phyloP scores from a whole-genome alignment of 1,139 yeast species.

The Candida sp. region DNA sequence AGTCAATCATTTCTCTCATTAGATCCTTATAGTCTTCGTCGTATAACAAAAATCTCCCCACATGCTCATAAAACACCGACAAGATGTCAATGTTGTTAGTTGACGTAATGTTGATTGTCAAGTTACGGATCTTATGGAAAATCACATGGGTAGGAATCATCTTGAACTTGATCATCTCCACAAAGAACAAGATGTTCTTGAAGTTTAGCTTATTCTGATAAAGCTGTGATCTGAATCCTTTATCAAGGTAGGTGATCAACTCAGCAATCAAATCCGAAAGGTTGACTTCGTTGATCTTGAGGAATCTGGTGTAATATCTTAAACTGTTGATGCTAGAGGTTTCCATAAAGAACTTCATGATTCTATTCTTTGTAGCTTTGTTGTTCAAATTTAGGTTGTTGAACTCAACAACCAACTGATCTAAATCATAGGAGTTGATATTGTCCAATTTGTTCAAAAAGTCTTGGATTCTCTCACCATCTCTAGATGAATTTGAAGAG shows the following conservation, averaged over 20 bases:
- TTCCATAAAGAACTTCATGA: constrained; percentile 59
- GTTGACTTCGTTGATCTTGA: constrained; percentile 58
- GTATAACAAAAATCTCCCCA: constrained; percentile 70
- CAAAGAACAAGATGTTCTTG: constrained; percentile 63
- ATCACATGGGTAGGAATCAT: constrained; percentile 72
- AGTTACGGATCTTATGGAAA: constrained; percentile 69
- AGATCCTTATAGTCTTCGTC: constrained; percentile 63
- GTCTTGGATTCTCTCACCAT: constrained; percentile 49
- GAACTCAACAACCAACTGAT: constrained; percentile 59
- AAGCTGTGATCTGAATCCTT: constrained; percentile 63
- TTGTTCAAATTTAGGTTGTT: constrained; percentile 59
- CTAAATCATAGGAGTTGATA: constrained; percentile 54
- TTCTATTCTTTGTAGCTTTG: constrained; percentile 72
- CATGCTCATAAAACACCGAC: constrained; percentile 68
- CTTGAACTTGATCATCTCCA: constrained; percentile 80
- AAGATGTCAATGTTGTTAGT: constrained; percentile 69
- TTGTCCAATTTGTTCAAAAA: constrained; percentile 51
- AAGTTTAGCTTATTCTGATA: constrained; percentile 55
- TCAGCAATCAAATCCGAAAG: constrained; percentile 60
- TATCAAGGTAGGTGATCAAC: constrained; percentile 59
- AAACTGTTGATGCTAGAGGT: constrained; percentile 49
- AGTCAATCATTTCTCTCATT: constrained; percentile 66
- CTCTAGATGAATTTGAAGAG: constrained; percentile 16
- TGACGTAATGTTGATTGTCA: constrained; percentile 55
- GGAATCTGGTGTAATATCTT: constrained; percentile 64